phyloP scores from a whole-genome alignment of 345 rosid genomes.

The Eucalyptus leucophloia region DNA sequence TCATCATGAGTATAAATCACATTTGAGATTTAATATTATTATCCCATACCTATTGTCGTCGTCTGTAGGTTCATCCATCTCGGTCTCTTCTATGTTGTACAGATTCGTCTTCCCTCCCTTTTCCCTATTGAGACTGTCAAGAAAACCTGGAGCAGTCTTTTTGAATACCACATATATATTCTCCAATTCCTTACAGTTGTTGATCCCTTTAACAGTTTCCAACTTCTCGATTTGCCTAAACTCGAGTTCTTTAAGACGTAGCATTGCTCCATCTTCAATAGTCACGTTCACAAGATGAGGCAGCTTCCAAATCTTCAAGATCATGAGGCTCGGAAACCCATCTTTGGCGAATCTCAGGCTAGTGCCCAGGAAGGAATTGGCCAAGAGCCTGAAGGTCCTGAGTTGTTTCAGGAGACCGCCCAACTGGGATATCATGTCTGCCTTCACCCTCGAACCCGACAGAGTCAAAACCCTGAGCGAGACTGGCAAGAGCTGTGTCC shows the following conservation, averaged over 20 bases:
- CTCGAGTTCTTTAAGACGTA: neutral
- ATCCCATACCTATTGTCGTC: neutral
- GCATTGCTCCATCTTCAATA: neutral
- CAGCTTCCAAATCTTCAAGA: neutral
- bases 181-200: fast-evolving
- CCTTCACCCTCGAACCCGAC: fast-evolving
- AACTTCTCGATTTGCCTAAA: neutral
- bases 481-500: neutral
- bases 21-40: neutral
- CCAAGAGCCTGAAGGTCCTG: neutral
- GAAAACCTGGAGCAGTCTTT: fast-evolving
- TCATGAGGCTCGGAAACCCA: neutral
- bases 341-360: fast-evolving
- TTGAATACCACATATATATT: fast-evolving
- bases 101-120: no score
- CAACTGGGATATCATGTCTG: neutral
- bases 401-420: fast-evolving
- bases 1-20: no score
- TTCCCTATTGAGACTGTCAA: no score
- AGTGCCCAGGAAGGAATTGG: neutral
- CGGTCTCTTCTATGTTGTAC: no score
- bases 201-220: neutral
- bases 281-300: fast-evolving
- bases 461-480: neutral
- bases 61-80: fast-evolving